phyloP scores from a whole-genome alignment of 2,329 filamentous ascomycete species.

The Bipolaris zeicola region DNA sequence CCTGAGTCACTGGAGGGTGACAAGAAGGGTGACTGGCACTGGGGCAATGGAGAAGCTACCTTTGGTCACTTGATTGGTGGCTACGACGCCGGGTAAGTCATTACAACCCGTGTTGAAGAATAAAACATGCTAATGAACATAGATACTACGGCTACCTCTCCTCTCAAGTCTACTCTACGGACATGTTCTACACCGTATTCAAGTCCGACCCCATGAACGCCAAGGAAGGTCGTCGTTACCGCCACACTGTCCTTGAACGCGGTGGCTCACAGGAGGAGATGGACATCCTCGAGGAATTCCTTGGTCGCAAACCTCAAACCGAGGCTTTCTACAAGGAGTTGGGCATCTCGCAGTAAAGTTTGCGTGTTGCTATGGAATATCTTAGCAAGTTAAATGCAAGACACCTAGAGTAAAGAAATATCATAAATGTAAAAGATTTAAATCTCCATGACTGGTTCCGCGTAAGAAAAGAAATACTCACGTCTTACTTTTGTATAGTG shows the following conservation, averaged over 20 bases:
- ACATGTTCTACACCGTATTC: slow-evolving; percentile 86
- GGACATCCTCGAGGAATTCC: slow-evolving; percentile 76
- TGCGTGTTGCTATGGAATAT: not conserved
- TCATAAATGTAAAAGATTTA: no score
- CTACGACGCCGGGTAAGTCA: slow-evolving; percentile 71
- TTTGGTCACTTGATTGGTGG: slow-evolving; percentile 84
- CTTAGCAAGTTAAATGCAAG: no score
- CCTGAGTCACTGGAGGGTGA: slow-evolving; percentile 66
- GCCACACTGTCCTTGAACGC: slow-evolving; percentile 77
- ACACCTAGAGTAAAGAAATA: no score
- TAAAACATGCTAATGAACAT: not conserved
- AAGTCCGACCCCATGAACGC: slow-evolving; percentile 78
- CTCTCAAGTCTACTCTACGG: slow-evolving; percentile 79
- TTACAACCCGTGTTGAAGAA: not conserved
- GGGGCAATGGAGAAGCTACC: slow-evolving; percentile 78
- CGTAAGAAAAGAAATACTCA: no score
- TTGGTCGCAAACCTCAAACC: slow-evolving; percentile 75
- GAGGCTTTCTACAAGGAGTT: slow-evolving; percentile 83
- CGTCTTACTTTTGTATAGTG: no score
- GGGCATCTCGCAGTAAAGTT: slow-evolving; percentile 53
- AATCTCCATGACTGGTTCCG: no score
- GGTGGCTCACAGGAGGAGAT: slow-evolving; percentile 83
- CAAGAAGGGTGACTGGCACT: slow-evolving; percentile 54
- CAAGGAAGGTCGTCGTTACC: slow-evolving; percentile 74
- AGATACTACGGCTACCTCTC: slow-evolving; percentile 69